Conservation (phyloP, 148 eudicot species). For the Nyssa sinensis region DNA sequence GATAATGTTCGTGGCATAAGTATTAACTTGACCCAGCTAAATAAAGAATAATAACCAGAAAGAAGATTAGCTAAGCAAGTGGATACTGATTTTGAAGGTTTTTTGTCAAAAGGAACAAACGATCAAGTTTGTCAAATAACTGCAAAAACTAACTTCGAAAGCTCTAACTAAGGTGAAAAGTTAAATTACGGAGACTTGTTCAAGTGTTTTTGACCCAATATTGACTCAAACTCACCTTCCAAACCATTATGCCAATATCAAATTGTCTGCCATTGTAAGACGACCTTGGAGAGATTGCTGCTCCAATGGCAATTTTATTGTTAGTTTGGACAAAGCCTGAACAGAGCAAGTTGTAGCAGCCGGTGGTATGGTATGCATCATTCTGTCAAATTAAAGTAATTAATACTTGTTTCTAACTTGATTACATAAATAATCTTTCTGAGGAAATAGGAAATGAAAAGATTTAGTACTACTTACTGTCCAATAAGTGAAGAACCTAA, state of each 20-base stretch:
- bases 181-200: no score
- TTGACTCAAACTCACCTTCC: slow-evolving; percentile 62
- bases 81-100: neutral
- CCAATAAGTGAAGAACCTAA: slow-evolving; percentile 97
- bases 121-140: neutral
- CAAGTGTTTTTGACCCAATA: neutral
- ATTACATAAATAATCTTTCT: neutral
- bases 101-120: neutral
- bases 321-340: slow-evolving; percentile 96
- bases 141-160: neutral
- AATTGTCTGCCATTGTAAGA: slow-evolving; percentile 60
- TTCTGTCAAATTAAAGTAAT: slow-evolving; percentile 34
- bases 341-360: slow-evolving; percentile 96
- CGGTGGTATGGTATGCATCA: slow-evolving; percentile 97
- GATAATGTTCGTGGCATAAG: neutral
- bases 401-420: neutral
- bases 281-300: slow-evolving; percentile 94
- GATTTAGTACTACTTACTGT: slow-evolving; percentile 50
- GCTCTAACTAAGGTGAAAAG: no score
- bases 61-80: neutral
- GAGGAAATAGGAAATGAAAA: neutral
- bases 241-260: slow-evolving; percentile 84
- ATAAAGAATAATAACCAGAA: no score
- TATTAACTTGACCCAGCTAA: neutral
- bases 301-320: slow-evolving; percentile 86